Conservation (phyloP, 257 asterid species). For the Cruciata laevipes region DNA sequence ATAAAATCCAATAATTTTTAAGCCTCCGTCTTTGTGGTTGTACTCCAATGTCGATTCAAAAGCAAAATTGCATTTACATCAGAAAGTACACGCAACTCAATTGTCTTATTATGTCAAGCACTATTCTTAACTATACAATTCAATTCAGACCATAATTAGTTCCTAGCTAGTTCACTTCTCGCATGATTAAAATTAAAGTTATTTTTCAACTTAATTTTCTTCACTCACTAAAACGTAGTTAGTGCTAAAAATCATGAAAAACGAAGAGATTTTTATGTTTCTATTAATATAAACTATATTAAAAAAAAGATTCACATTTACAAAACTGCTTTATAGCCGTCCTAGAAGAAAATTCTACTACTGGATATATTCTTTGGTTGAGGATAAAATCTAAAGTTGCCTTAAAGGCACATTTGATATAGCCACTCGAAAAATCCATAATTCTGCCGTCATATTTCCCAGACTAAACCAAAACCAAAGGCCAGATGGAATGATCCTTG, state of each 20-base stretch:
- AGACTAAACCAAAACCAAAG: neutral
- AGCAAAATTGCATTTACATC: neutral
- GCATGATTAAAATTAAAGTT: too few relatives aligned
- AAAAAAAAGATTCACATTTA: too few relatives aligned
- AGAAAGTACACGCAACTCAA: constrained; percentile 14
- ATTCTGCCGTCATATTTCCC: neutral
- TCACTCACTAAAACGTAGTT: too few relatives aligned
- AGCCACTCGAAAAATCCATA: neutral
- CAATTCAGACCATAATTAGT: too few relatives aligned
- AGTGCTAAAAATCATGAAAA: too few relatives aligned
- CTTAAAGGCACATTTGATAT: neutral
- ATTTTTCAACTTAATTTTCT: too few relatives aligned
- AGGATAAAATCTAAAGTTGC: neutral
- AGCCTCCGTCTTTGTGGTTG: too few relatives aligned
- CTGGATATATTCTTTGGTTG: neutral
- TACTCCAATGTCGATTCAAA: neutral
- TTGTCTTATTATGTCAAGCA: constrained; percentile 21
- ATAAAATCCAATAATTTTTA: too few relatives aligned
- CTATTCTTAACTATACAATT: neutral
- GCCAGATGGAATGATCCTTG: too few relatives aligned
- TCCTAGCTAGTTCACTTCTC: too few relatives aligned
- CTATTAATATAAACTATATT: too few relatives aligned
- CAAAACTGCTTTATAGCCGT: neutral
- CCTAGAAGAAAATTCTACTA: neutral
- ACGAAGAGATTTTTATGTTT: too few relatives aligned